Evolutionary conservation across 495 filamentous ascomycete genomes (phyloP), one percentile per base, ranked within the genome.

Genomic region (Aspergillus nanangensis): DNA sequence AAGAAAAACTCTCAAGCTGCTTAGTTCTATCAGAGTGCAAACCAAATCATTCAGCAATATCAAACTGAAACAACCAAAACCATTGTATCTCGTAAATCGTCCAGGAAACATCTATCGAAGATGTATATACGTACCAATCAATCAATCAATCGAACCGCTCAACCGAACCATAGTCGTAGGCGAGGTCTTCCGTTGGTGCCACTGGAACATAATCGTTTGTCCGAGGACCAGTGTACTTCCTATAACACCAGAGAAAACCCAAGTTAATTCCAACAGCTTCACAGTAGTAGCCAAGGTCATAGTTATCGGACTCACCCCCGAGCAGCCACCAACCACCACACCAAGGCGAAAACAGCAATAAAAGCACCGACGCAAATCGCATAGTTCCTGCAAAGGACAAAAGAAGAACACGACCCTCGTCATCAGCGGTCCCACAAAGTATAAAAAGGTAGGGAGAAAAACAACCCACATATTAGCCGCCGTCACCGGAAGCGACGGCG

Each of bases 281-380:
- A 10, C 15, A 22, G 3, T 11, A 4, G 8, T 4, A 38, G 22
- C 13, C 7, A 36, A 4, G 7, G 21, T 27, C n/a, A 19, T 10
- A 25, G 25, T 8, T 17, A 18, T n/a, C 5, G 41, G 5, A 61
- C 76, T 57, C 63, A 82, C 80, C 75, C 70, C 54, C 75, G 64
- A 2, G 80, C 83, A 27, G 72, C 72, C 17, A 76, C 65, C 66
- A 70, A 83, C 83, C 83, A 87, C 83, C 83, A 87, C 3, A 70
- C 58, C 43, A 86, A 44, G 10, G 79, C 74, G 64, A 86, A 84
- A 0, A 72, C 37, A 0, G 69, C 81, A 56, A 87, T 83, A 41
- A 80, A 78, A 0, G 55, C 73, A n/a, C 75, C 83, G 9, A 87
- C 82, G 43, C 69, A 80, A 41, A 84, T 71, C 2, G 79, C 83